Evolutionary conservation across 192 early-diverging fungal species (phyloP).

Genomic region (Rhizophagus sp.): DNA sequence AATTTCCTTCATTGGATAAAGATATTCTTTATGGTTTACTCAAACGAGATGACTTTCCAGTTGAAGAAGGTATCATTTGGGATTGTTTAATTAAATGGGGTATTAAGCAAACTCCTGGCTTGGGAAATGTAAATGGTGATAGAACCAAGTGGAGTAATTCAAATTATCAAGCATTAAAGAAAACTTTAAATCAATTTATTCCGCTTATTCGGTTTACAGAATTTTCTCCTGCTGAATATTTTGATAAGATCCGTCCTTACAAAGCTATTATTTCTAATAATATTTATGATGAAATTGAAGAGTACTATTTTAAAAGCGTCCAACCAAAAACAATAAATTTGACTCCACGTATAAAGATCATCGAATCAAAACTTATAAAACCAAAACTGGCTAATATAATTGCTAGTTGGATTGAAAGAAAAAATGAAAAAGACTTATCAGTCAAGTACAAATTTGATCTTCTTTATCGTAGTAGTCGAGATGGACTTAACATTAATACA

Average conservation of each 20-base stretch:
- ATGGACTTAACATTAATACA: neutral
- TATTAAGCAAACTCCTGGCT: neutral
- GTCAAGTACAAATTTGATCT: neutral
- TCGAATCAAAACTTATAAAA: neutral
- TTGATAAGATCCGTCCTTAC: slow-evolving; percentile 1
- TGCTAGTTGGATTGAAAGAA: slow-evolving; percentile 8
- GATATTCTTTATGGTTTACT: no score
- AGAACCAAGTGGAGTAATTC: neutral
- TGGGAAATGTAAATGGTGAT: neutral
- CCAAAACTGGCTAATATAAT: neutral
- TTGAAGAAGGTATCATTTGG: slow-evolving; percentile 17
- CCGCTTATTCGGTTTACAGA: slow-evolving; percentile 6
- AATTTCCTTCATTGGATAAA: no score
- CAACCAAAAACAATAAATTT: no score
- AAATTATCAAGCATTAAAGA: neutral
- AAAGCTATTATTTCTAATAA: neutral
- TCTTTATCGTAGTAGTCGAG: neutral
- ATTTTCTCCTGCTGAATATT: neutral
- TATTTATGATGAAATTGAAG: neutral
- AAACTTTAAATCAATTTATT: neutral
- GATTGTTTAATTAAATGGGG: neutral
- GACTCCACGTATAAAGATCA: no score
- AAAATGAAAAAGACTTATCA: neutral
- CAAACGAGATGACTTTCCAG: neutral
- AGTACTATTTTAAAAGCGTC: neutral